Evolutionary conservation across 306 rosid genomes (phyloP), one percentile per base, ranked within the genome.

Genomic region (Quercus agrifolia): DNA sequence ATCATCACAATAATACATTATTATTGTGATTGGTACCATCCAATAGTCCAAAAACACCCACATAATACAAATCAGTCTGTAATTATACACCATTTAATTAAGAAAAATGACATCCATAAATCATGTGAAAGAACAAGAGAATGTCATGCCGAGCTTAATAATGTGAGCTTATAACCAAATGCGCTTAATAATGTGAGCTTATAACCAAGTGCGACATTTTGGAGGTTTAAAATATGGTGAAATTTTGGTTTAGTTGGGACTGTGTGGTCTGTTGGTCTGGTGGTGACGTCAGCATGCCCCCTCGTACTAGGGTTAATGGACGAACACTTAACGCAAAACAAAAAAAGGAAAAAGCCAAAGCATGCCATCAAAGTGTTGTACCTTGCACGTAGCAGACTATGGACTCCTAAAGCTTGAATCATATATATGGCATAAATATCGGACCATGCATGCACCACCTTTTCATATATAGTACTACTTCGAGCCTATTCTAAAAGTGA

Each of bases 311-410:
- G 2, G 8, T 35, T 33, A 38, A 38, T 38, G 46, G 46, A 38
- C 46, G 10, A 38, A 38, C 10, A 38, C 46, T 1, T 38, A 7
- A 7, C 0, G 11, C 46, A 7, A 38, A 38, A 38, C 2, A 7
- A 33, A 4, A 33, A 33, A 33, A 33, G 1, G 1, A 35, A 35
- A 35, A 35, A 38, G 10, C 10, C 46, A 38, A 38, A 38, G 15
- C 54, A 13, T 49, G 54, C 17, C 54, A 49, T 49, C 14, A 23
- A 54, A 11, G 62, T 15, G 11, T 10, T 20, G 52, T 12, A 31
- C 23, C 30, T 46, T 70, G 81, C 83, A 75, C 73, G 82, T 76
- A 82, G 78, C 44, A 58, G 70, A 68, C 72, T 72, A 77, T 18
- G 66, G 51, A 56, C 55, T 57, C 81, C 70, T 23, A 70, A 63